phyloP scores from a whole-genome alignment of 148 eudicot species.

The Rhododendron ovatum region DNA sequence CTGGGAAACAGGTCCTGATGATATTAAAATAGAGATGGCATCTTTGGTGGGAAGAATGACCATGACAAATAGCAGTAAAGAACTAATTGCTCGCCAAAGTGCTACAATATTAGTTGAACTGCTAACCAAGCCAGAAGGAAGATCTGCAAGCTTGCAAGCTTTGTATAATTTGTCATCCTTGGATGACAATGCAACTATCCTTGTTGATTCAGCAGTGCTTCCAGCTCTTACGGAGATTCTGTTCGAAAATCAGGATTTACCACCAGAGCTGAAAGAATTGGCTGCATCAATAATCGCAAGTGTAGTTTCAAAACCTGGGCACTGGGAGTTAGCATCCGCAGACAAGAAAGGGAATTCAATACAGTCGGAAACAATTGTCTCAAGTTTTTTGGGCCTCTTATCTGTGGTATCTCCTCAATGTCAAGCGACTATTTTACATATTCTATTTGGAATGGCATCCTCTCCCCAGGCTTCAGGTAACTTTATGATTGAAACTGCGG shows the following conservation, averaged over 20 bases:
- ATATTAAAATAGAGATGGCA: constrained; percentile 47
- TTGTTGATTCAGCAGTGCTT: constrained; percentile 51
- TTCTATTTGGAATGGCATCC: constrained; percentile 55
- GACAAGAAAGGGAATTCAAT: constrained; percentile 39
- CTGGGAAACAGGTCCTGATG: constrained; percentile 39
- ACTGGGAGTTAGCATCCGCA: constrained; percentile 62
- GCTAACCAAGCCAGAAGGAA: constrained; percentile 46
- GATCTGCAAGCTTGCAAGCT: constrained; percentile 46
- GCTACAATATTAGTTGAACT: constrained; percentile 47
- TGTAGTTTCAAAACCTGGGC: constrained; percentile 60
- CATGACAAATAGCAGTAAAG: constrained; percentile 50
- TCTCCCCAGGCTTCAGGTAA: constrained; percentile 68
- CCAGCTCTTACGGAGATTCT: constrained; percentile 47
- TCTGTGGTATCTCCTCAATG: constrained; percentile 42
- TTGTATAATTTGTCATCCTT: constrained; percentile 46
- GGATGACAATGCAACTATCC: constrained; percentile 60
- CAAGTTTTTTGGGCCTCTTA: constrained; percentile 33
- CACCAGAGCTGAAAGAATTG: constrained; percentile 34
- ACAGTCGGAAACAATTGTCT: constrained; percentile 41
- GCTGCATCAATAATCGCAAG: constrained; percentile 53
- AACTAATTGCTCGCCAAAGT: constrained; percentile 49
- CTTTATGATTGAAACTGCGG: not conserved
- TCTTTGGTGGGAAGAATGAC: constrained; percentile 54
- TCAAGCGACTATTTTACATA: constrained; percentile 45
- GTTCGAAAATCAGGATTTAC: constrained; percentile 30